Conservation (phyloP, 1,139 yeast genomes). For the Taphrina betulina region DNA sequence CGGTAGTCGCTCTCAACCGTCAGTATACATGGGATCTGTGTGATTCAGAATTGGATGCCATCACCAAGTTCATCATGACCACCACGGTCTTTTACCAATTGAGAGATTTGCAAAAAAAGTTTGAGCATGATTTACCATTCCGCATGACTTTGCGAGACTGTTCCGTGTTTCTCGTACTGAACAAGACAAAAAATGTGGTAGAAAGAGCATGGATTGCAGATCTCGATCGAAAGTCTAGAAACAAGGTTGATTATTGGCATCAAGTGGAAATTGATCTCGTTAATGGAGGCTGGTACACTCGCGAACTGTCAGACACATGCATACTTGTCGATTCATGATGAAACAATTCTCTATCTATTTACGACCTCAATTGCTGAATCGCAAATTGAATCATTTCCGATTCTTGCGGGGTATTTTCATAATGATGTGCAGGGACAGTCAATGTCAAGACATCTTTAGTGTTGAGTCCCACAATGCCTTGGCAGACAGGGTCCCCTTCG, state of each 20-base stretch:
- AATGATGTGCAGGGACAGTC: slow-evolving; percentile 9
- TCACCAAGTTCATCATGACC: background rate
- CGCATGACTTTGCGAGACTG: slow-evolving; percentile 31
- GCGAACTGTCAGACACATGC: too few species aligned
- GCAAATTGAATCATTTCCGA: slow-evolving; percentile 11
- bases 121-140: background rate
- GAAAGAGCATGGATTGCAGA: slow-evolving; percentile 5
- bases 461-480: background rate
- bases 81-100: slow-evolving; percentile 22
- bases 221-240: slow-evolving; percentile 13
- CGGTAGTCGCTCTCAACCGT: background rate
- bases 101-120: background rate
- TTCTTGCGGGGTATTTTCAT: slow-evolving; percentile 9
- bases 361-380: slow-evolving; percentile 14
- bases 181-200: background rate
- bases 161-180: slow-evolving; percentile 5
- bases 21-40: background rate
- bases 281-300: slow-evolving; percentile 6
- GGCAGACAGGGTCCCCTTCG: slow-evolving; percentile 19
- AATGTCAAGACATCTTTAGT: background rate
- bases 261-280: slow-evolving; percentile 1
- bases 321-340: too few species aligned
- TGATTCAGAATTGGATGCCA: background rate
- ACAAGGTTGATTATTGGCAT: slow-evolving; percentile 6
- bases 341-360: too few species aligned